Evolutionary conservation across 768 basidiomycete species (phyloP), one percentile per base, ranked within the genome.

Genomic region (Lenzites betulinus): DNA sequence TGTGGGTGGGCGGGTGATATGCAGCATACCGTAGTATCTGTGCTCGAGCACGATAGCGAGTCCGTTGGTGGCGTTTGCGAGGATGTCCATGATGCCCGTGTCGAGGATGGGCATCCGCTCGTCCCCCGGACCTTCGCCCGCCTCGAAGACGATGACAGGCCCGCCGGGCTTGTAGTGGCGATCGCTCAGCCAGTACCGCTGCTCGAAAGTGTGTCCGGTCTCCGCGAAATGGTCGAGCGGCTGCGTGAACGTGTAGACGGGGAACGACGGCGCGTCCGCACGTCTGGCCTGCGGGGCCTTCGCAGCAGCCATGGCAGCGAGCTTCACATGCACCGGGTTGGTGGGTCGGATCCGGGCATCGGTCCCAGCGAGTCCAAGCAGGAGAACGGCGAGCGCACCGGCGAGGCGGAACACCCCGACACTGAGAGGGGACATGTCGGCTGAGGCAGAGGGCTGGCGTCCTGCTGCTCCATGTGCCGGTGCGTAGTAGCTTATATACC

Each of bases 31-130:
- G 70, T 96, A 96, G 73, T 93, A 94, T 54, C 95, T 82, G 73
- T 97, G 95, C 71, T 97, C 95, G 28, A 97, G 80, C 22, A 97
- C 84, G 51, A 97, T 82, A 20, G 90, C 89, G 7, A 98, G 78
- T 6, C 96, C 96, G 18, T 86, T 83, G 0, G 93, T 95, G n/a
- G 88, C 88, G 57, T 84, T 87, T 2, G 90, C 78, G 51, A 98
- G 77, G 60, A 97, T 95, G 50, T 92, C 89, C 1, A 90, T 82
- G 65, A 97, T 95, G 1, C 94, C 71, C 25, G 71, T 70, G 68
- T 76, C 73, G 64, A 79, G 67, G 69, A 76, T 79, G 26, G 74
- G 73, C 41, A 77, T 59, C 33, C 83, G 66, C n/a, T n/a, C n/a
- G n/a, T n/a, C n/a, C n/a, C n/a, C n/a, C n/a, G n/a, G n/a, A n/a